Base-by-base conservation (phyloP, 2,329 filamentous ascomycete species). In the Alternaria angustiovoidea region DNA sequence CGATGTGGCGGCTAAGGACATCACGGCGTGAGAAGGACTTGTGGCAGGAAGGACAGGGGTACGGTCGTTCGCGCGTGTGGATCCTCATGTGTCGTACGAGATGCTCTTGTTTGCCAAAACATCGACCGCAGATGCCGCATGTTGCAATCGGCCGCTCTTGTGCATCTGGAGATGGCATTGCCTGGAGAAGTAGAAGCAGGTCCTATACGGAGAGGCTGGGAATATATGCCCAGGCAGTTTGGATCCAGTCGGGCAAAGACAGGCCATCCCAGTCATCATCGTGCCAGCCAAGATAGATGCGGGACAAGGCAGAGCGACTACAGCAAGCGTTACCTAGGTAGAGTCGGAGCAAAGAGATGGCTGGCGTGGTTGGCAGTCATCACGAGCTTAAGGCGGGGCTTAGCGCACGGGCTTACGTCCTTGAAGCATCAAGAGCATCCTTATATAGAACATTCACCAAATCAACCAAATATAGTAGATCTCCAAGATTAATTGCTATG, bases 1-100 rank as follows among this genome's bases (percentile, higher is more conserved):
- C 51, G 11, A 51, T 54, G 26, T 64, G 61, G 30, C 61, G 61
- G n/a, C 32, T 52, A 47, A 58, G 51, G 7, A 39, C 55, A 26
- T 58, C 48, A 30, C 55, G 12, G 48, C 55, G 42, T 7, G 62
- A 57, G 30, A 64, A 66, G 7, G 36, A 46, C 44, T 66, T 66
- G 16, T 38, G 38, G 42, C 64, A 66, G 16, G 52, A 38, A 20
- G 53, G 46, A 43, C 64, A 66, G 32, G 41, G 47, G 47, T 58
- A 66, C 7, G 62, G 64, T 28, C 54, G 62, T 51, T 64, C 62
- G 11, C 51, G 56, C 3, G 59, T 66, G 52, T 66, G 62, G n/a
- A 47, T 64, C 34, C 61, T 49, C 55, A 64, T 26, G 14, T 66
- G 62, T 11, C 64, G 59, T 6, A 36, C 57, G 16, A 64, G 62